Evolutionary conservation across 192 early-diverging fungal genomes (phyloP).

Genomic region (Entomortierella chlamydospora): DNA sequence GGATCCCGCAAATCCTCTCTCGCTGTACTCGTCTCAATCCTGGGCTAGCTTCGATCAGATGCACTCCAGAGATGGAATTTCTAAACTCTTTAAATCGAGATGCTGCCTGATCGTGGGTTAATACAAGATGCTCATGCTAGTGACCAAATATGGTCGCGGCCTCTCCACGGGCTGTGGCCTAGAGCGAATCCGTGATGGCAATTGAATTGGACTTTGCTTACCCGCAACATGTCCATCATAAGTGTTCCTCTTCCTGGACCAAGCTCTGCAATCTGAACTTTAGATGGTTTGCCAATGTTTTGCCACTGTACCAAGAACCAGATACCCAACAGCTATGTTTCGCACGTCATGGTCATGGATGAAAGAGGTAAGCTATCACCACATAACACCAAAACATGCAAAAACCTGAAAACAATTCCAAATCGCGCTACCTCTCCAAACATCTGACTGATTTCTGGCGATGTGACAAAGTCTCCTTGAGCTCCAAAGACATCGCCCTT

Average conservation of each 20-base stretch:
- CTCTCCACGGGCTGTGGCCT: too few relatives aligned
- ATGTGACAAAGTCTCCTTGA: slow-evolving; percentile 95
- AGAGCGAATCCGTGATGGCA: too few relatives aligned
- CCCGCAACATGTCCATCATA: slow-evolving; percentile 91
- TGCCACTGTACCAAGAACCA: slow-evolving; percentile 92
- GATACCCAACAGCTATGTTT: slow-evolving; percentile 76
- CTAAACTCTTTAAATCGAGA: slow-evolving; percentile 76
- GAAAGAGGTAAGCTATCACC: neutral
- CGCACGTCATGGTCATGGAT: too few relatives aligned
- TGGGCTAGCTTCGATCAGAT: slow-evolving; percentile 90
- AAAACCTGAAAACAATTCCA: too few relatives aligned
- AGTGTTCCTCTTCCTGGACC: slow-evolving; percentile 97
- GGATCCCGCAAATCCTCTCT: slow-evolving; percentile 59
- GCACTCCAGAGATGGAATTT: slow-evolving; percentile 70
- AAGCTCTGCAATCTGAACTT: slow-evolving; percentile 76
- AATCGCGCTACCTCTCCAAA: slow-evolving; percentile 85
- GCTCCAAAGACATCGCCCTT: slow-evolving; percentile 89
- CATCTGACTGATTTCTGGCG: slow-evolving; percentile 97
- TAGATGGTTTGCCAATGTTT: slow-evolving; percentile 69
- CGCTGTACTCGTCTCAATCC: slow-evolving; percentile 75
- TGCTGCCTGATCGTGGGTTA: slow-evolving; percentile 56
- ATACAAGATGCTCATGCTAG: neutral
- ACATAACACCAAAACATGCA: neutral
- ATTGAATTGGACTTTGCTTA: too few relatives aligned
- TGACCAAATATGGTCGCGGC: too few relatives aligned